Percentiles rank a stretch among this genome's conserved stretches.
These are phyloP conservation scores for Chionographis japonica DNA, from an alignment of 106 monocot genomes.

Conservation along the genomic window DNA sequence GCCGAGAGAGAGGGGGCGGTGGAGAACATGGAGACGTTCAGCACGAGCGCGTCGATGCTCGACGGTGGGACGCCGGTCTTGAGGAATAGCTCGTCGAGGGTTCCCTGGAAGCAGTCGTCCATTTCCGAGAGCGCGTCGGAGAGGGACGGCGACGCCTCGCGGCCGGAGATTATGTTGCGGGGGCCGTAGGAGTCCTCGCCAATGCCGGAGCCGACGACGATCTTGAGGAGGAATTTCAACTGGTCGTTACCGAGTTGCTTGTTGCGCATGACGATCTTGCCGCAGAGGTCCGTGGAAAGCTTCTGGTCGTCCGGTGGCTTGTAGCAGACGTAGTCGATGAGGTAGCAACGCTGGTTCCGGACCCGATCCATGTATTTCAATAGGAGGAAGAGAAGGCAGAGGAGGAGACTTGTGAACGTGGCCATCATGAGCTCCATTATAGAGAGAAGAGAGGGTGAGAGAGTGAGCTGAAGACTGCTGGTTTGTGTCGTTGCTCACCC, in stretches of 20 bases:
- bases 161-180: conserved; percentile 11
- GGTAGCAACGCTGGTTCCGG: conserved; percentile 19
- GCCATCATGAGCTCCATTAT: background rate
- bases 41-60: conserved; percentile 6
- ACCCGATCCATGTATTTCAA: background rate
- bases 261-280: conserved; percentile 27
- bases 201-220: conserved; percentile 35
- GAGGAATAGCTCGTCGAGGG: conserved; percentile 6
- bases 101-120: conserved; percentile 20
- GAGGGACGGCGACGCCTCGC: conserved; percentile 9
- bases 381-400: background rate
- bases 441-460: too few relatives aligned
- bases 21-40: conserved; percentile 10
- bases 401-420: background rate
- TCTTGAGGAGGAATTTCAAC: conserved; percentile 38
- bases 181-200: conserved; percentile 39
- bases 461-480: too few relatives aligned
- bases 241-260: conserved; percentile 19
- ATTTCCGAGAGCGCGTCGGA: conserved; percentile 15
- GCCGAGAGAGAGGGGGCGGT: conserved; percentile 4
- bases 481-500: too few relatives aligned
- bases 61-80: conserved; percentile 1
- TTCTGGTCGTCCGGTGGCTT: conserved; percentile 26
- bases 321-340: conserved; percentile 36
- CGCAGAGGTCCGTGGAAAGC: conserved; percentile 28